These are phyloP conservation scores for Teunomyces barrocoloradensis DNA, from an alignment of 805 yeast genomes.

Conservation along the genomic window DNA sequence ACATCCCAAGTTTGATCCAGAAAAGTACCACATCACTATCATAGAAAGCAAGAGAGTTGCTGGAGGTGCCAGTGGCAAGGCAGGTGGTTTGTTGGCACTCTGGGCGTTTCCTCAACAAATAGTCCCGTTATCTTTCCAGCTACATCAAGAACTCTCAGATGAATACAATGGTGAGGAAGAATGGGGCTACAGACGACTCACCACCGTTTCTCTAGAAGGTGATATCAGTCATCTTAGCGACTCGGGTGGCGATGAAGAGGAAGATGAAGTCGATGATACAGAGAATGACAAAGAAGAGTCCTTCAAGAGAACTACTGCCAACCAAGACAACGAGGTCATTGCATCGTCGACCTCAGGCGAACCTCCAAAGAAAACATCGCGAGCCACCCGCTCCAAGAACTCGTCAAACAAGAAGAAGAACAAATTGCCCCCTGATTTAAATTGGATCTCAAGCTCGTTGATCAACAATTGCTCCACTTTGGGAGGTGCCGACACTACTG, in stretches of 20 bases:
- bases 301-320: conserved; percentile 11
- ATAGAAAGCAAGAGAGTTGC: conserved; percentile 91
- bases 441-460: conserved; percentile 69
- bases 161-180: conserved; percentile 77
- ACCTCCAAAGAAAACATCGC: conserved; percentile 39
- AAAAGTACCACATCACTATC: conserved; percentile 75
- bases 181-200: conserved; percentile 91
- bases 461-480: conserved; percentile 73
- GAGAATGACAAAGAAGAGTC: conserved; percentile 14
- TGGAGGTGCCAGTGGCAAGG: conserved; percentile 96
- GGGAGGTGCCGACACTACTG: conserved; percentile 86
- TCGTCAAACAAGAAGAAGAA: conserved; percentile 8
- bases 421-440: conserved; percentile 57
- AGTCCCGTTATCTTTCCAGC: conserved; percentile 80
- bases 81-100: conserved; percentile 90
- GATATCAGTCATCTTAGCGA: conserved; percentile 47
- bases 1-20: conserved; percentile 76
- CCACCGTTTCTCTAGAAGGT: conserved; percentile 86
- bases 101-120: conserved; percentile 98
- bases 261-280: conserved; percentile 11
- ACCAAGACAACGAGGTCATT: conserved; percentile 12
- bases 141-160: conserved; percentile 80
- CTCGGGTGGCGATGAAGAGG: conserved; percentile 18
- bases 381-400: conserved; percentile 22
- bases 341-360: conserved; percentile 14